Percentiles rank a stretch among this genome's conserved stretches.
Evolutionary conservation across 129 eudicot genomes (phyloP).

Genomic region (Kitagawia praeruptora): DNA sequence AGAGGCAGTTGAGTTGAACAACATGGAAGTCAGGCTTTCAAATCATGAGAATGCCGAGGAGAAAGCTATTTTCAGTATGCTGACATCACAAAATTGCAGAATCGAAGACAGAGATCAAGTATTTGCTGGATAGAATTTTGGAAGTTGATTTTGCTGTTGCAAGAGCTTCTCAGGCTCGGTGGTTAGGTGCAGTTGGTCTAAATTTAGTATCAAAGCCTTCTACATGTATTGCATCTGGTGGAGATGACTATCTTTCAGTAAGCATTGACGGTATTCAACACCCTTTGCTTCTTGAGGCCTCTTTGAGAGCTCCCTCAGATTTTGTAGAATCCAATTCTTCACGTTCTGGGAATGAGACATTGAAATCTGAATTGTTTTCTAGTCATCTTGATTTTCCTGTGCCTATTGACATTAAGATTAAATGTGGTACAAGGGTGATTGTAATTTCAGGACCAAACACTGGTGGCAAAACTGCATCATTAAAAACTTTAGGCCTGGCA

Average conservation of each 20-base stretch:
- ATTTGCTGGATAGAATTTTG: conserved; percentile 52
- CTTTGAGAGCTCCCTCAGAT: conserved; percentile 34
- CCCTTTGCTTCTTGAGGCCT: conserved; percentile 71
- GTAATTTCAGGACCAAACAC: too few relatives aligned
- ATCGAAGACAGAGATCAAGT: conserved; percentile 40
- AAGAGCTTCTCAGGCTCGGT: conserved; percentile 80
- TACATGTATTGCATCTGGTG: conserved; percentile 11
- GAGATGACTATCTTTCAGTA: conserved; percentile 28
- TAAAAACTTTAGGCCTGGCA: too few relatives aligned
- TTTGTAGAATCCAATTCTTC: conserved; percentile 16
- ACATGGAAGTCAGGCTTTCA: conserved; percentile 76
- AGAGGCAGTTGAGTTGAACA: conserved; percentile 80
- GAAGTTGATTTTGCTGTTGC: conserved; percentile 90
- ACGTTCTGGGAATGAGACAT: conserved; percentile 20
- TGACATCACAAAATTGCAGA: conserved; percentile 57
- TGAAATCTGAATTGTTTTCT: conserved; percentile 15
- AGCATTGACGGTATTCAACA: conserved; percentile 74
- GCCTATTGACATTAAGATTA: conserved; percentile 69
- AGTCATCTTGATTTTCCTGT: conserved; percentile 44
- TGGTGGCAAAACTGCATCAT: too few relatives aligned
- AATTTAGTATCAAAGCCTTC: conserved; percentile 23
- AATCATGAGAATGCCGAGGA: conserved; percentile 66
- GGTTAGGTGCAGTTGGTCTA: conserved; percentile 72
- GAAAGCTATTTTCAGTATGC: conserved; percentile 64
- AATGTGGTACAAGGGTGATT: conserved; percentile 48